Conservation (phyloP, 306 rosid genomes). For the Chamaecrista fasciculata region DNA sequence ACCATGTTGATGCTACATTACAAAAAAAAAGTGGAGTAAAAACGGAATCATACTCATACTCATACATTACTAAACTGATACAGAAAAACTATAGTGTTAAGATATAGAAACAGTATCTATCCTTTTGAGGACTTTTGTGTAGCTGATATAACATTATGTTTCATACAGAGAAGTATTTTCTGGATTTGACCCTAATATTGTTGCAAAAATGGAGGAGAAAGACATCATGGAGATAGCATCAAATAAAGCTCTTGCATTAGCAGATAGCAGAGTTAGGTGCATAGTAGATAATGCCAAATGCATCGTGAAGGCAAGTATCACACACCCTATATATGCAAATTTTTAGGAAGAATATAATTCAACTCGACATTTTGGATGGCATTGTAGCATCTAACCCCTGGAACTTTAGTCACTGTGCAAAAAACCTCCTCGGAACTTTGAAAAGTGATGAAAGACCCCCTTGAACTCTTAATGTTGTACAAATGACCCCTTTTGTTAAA, state of each 20-base stretch:
- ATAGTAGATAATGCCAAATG: slow-evolving; percentile 88
- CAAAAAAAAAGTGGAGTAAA: background rate
- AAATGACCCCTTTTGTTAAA: too few relatives aligned
- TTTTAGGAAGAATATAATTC: background rate
- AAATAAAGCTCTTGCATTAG: slow-evolving; percentile 62
- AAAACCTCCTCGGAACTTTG: too few relatives aligned
- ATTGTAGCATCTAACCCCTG: too few relatives aligned
- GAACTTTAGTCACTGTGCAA: too few relatives aligned
- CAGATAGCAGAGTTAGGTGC: slow-evolving; percentile 83
- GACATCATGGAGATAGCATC: slow-evolving; percentile 72
- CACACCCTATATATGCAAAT: background rate
- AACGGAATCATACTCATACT: background rate
- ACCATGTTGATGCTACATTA: too few relatives aligned
- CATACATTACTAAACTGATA: too few relatives aligned
- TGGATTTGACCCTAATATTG: slow-evolving; percentile 69
- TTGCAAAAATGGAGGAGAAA: slow-evolving; percentile 87
- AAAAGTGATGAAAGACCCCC: too few relatives aligned
- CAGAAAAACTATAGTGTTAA: too few relatives aligned
- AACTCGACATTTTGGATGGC: too few relatives aligned
- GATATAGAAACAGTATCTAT: too few relatives aligned
- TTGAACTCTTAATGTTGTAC: too few relatives aligned
- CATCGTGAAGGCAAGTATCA: slow-evolving; percentile 71
- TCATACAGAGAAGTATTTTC: slow-evolving; percentile 64
- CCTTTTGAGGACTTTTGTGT: too few relatives aligned
- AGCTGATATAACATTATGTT: background rate